Evolutionary conservation across 495 filamentous ascomycete genomes (phyloP).

Genomic region (Hyaloscypha hepaticicola): DNA sequence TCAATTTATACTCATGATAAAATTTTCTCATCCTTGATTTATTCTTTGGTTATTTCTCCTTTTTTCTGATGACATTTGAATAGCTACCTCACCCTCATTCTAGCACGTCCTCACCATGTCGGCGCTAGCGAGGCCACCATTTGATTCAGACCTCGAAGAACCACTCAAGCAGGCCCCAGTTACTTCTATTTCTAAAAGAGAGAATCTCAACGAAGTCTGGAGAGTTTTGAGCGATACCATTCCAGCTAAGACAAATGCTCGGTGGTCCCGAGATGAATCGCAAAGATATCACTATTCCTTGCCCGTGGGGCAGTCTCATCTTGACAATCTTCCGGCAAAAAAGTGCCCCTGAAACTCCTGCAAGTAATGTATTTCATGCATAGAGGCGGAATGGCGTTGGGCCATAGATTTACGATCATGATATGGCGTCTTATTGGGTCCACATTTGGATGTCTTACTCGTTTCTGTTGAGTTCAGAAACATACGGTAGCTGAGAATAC

Average conservation of each 20-base stretch:
- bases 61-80: too few relatives aligned
- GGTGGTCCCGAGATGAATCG: background rate
- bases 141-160: slow-evolving; percentile 4
- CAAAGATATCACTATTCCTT: background rate
- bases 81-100: too few relatives aligned
- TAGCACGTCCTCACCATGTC: slow-evolving; percentile 10
- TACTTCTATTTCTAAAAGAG: background rate
- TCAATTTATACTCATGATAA: background rate
- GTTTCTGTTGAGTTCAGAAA: slow-evolving; percentile 33
- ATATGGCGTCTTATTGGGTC: background rate
- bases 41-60: background rate
- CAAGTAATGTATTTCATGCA: slow-evolving; percentile 14
- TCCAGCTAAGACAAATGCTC: background rate
- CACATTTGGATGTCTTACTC: slow-evolving; percentile 11
- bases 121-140: background rate
- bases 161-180: background rate
- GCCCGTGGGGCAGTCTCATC: background rate
- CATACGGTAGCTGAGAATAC: slow-evolving; percentile 29
- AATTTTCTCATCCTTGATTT: background rate
- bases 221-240: background rate
- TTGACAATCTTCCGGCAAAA: background rate
- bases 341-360: background rate
- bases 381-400: slow-evolving; percentile 14
- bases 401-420: slow-evolving; percentile 6
- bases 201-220: background rate